These are phyloP conservation scores for Sphaerobolus stellatus DNA, from an alignment of 1,284 basidiomycete genomes.

Conservation along the genomic window DNA sequence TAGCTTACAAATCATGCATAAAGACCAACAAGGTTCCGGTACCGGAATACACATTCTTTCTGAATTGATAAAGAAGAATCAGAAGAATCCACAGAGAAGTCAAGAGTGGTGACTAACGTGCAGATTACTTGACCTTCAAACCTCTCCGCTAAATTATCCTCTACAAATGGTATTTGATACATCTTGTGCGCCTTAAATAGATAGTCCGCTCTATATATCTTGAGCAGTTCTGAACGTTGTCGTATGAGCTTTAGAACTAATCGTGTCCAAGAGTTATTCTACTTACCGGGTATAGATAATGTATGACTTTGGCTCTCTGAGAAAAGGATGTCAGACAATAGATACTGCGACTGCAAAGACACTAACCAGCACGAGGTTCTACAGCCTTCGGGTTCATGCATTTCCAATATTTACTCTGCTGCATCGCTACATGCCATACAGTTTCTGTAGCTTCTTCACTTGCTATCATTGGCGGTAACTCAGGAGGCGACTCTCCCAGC, in stretches of 20 bases:
- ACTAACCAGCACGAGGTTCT: constrained; percentile 73
- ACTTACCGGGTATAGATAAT: constrained; percentile 64
- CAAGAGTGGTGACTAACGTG: constrained; percentile 57
- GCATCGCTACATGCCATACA: constrained; percentile 80
- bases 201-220: constrained; percentile 79
- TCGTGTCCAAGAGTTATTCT: background rate
- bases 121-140: constrained; percentile 83
- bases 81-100: constrained; percentile 4
- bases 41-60: constrained; percentile 36
- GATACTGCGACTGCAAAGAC: background rate
- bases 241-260: constrained; percentile 3
- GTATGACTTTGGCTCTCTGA: constrained; percentile 57
- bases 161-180: constrained; percentile 77
- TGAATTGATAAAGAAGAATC: constrained; percentile 7
- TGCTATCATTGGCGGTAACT: constrained; percentile 68
- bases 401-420: constrained; percentile 92
- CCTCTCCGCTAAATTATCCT: constrained; percentile 58
- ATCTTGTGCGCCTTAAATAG: constrained; percentile 72
- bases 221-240: constrained; percentile 70
- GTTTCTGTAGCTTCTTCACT: constrained; percentile 82
- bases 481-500: constrained; percentile 81
- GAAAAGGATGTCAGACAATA: constrained; percentile 11
- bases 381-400: constrained; percentile 74
- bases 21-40: constrained; percentile 72
- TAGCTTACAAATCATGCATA: constrained; percentile 87